Percentiles rank a stretch among this genome's conserved stretches.
phyloP scores from a whole-genome alignment of 352 stramenopile species.

The Pythium sp. region DNA sequence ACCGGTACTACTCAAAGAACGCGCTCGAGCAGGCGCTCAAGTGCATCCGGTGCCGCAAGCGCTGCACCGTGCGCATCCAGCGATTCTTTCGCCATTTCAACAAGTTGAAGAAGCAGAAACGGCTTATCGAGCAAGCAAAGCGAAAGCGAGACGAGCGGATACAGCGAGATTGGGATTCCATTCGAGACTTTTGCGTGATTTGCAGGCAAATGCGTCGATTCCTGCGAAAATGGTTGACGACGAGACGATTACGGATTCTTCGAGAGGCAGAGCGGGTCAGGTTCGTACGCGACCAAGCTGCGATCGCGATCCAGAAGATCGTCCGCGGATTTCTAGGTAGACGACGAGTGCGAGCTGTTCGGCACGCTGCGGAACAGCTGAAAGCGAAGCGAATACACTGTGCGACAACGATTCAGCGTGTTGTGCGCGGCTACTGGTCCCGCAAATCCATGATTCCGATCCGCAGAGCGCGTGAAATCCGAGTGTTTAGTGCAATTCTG shows the following conservation, averaged over 20 bases:
- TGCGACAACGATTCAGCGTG: conserved; percentile 37
- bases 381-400: conserved; percentile 21
- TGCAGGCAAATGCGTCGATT: conserved; percentile 30
- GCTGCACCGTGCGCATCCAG: conserved; percentile 47
- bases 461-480: conserved; percentile 17
- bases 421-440: conserved; percentile 32
- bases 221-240: conserved; percentile 30
- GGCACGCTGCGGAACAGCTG: conserved; percentile 18
- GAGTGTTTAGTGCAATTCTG: conserved; percentile 22
- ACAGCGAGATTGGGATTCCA: conserved; percentile 25
- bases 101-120: conserved; percentile 20
- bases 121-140: conserved; percentile 25
- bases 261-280: conserved; percentile 35
- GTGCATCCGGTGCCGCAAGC: conserved; percentile 42
- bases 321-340: conserved; percentile 40
- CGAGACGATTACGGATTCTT: conserved; percentile 31
- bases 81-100: conserved; percentile 39
- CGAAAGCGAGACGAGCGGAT: conserved; percentile 25
- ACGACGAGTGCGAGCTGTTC: conserved; percentile 21
- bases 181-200: conserved; percentile 32
- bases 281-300: conserved; percentile 28
- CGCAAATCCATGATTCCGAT: conserved; percentile 18
- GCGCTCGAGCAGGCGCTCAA: conserved; percentile 43
- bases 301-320: conserved; percentile 36
- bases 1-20: conserved; percentile 32